Evolutionary conservation across 2,329 filamentous ascomycete species (phyloP).

Genomic region (Neopestalotiopsis sp.): DNA sequence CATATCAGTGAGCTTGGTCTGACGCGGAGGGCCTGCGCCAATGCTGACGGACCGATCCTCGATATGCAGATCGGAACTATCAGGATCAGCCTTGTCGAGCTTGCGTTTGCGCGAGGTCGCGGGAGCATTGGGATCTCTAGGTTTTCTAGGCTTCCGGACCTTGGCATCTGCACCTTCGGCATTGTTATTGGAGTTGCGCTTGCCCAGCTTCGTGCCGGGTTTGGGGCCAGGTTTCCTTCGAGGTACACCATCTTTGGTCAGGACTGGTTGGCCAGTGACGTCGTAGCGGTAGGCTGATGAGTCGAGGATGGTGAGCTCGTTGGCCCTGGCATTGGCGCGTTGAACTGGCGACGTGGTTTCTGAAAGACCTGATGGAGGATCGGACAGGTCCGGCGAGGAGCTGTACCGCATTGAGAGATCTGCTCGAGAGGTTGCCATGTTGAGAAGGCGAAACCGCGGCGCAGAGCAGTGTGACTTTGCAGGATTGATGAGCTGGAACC

Average conservation of each 20-base stretch:
- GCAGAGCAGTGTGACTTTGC: constrained; percentile 9
- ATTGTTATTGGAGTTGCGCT: constrained; percentile 46
- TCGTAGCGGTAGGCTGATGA: constrained; percentile 38
- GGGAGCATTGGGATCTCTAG: constrained; percentile 64
- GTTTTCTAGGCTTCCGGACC: constrained; percentile 59
- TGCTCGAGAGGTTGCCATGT: constrained; percentile 27
- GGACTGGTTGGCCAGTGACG: constrained; percentile 43
- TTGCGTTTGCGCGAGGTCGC: constrained; percentile 62
- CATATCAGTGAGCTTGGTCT: constrained; percentile 49
- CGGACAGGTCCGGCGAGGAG: constrained; percentile 40
- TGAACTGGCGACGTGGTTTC: constrained; percentile 35
- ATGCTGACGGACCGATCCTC: constrained; percentile 30
- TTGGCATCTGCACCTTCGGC: constrained; percentile 51
- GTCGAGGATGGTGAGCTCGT: constrained; percentile 39
- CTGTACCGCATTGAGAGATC: constrained; percentile 33
- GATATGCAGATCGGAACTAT: constrained; percentile 32
- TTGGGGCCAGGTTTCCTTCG: constrained; percentile 71
- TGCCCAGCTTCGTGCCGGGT: constrained; percentile 59
- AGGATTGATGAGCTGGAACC: neutral
- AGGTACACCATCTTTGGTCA: constrained; percentile 64
- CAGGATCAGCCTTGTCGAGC: constrained; percentile 42
- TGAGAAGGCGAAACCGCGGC: constrained; percentile 26
- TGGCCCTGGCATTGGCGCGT: constrained; percentile 27
- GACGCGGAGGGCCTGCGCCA: constrained; percentile 34
- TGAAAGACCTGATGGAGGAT: constrained; percentile 39